Percentiles rank a stretch among this genome's conserved stretches.
Conservation (phyloP, 768 basidiomycete species). For the Serendipita vermifera region DNA sequence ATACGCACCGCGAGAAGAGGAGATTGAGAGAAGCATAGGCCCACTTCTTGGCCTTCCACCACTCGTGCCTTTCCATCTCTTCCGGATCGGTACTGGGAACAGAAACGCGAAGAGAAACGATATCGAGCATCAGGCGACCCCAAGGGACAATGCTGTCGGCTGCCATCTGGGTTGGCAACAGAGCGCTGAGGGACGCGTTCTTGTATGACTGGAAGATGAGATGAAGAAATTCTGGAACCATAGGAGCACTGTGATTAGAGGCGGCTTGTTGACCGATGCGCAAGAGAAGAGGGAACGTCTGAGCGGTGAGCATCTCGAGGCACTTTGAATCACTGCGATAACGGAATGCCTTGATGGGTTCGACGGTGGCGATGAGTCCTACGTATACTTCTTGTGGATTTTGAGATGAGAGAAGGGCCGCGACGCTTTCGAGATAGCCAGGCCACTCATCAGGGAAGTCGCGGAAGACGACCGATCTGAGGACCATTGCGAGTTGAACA, state of each 20-base stretch:
- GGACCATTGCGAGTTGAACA: constrained; percentile 57
- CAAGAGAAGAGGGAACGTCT: constrained; percentile 64
- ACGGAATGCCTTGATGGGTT: constrained; percentile 67
- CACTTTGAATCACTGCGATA: constrained; percentile 18
- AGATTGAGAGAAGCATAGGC: constrained; percentile 69
- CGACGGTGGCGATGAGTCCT: constrained; percentile 64
- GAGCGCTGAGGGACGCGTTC: constrained; percentile 60
- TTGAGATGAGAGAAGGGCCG: constrained; percentile 45
- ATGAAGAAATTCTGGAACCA: constrained; percentile 52
- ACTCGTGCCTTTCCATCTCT: constrained; percentile 63
- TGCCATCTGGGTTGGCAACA: constrained; percentile 62
- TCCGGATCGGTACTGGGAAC: constrained; percentile 54
- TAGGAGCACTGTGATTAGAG: constrained; percentile 38
- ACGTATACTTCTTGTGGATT: constrained; percentile 66
- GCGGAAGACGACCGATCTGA: constrained; percentile 58
- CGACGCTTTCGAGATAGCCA: constrained; percentile 50
- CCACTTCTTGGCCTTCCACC: constrained; percentile 95
- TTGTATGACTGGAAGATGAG: constrained; percentile 81
- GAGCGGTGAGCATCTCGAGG: constrained; percentile 34
- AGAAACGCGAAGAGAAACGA: constrained; percentile 62
- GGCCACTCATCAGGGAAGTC: constrained; percentile 77
- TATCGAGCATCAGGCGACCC: constrained; percentile 69
- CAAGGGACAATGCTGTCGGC: constrained; percentile 70
- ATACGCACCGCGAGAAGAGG: constrained; percentile 54
- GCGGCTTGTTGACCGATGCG: constrained; percentile 61